Evolutionary conservation across 179 eudicot genomes (phyloP).

Genomic region (Spergularia azorica): DNA sequence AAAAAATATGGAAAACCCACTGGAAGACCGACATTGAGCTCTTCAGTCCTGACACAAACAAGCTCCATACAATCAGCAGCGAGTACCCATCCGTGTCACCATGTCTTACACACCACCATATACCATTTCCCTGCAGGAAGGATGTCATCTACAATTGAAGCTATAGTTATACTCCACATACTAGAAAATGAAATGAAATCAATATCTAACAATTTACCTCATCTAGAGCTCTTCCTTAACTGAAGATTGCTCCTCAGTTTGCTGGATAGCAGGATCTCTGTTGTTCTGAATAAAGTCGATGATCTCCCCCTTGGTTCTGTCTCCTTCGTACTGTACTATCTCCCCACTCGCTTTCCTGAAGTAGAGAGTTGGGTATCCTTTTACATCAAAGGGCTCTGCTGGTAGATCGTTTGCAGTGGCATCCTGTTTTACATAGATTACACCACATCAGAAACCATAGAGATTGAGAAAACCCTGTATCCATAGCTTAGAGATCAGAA

Average conservation of each 20-base stretch:
- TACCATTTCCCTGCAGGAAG: conserved; percentile 15
- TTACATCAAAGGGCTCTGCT: conserved; percentile 57
- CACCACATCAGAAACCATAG: not conserved
- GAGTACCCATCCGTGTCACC: not conserved
- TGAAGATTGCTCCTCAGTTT: conserved; percentile 29
- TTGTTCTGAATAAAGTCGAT: conserved; percentile 70
- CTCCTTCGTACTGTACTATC: conserved; percentile 57
- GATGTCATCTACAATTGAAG: not conserved
- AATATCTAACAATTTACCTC: conserved; percentile 33
- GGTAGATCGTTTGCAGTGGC: conserved; percentile 90
- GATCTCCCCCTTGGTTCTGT: conserved; percentile 72
- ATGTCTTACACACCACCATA: conserved; percentile 8
- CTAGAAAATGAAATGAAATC: not conserved
- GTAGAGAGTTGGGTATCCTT: conserved; percentile 89
- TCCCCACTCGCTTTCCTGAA: conserved; percentile 77
- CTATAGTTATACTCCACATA: not conserved
- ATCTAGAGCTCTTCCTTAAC: conserved; percentile 68
- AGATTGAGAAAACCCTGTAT: not conserved
- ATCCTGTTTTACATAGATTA: conserved; percentile 47
- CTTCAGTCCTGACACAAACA: conserved; percentile 15
- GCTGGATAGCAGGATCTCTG: conserved; percentile 40
- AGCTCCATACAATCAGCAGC: not conserved
- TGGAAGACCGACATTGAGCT: conserved; percentile 3
- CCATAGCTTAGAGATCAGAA: too few relatives aligned
- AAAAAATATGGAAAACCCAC: not conserved